Percentiles rank a stretch among this genome's conserved stretches.
Evolutionary conservation across 371 early-diverging fungal species (phyloP).

Genomic region (Syncephalastrum monosporum): DNA sequence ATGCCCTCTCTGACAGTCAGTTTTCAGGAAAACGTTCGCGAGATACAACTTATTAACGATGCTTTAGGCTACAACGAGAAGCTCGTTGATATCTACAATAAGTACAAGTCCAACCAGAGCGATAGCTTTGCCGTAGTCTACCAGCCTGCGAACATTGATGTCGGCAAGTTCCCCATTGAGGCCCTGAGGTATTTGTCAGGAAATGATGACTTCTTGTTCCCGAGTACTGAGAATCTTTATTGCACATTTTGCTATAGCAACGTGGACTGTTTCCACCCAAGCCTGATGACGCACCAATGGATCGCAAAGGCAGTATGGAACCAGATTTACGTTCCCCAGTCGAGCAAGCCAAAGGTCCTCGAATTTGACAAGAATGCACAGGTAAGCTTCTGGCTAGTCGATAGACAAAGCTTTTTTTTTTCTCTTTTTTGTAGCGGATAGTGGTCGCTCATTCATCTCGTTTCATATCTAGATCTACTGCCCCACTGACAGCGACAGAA

Average conservation of each 20-base stretch:
- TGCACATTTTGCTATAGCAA: conserved; percentile 6
- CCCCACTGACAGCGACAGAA: conserved; percentile 16
- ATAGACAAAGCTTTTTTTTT: too few relatives aligned
- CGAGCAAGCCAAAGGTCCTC: background rate
- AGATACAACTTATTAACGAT: background rate
- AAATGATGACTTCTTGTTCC: too few relatives aligned
- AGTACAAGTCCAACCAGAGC: conserved; percentile 10
- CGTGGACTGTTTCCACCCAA: conserved; percentile 20
- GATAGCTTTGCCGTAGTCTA: conserved; percentile 12
- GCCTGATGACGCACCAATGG: conserved; percentile 15
- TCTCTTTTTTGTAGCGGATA: too few relatives aligned
- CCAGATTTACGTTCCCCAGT: conserved; percentile 6
- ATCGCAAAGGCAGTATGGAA: conserved; percentile 21
- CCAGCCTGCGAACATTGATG: conserved; percentile 9
- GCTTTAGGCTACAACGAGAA: conserved; percentile 10
- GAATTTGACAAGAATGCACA: conserved; percentile 8
- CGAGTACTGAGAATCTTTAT: too few relatives aligned
- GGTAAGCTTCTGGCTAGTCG: background rate
- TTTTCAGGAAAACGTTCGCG: background rate
- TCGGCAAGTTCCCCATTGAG: conserved; percentile 12
- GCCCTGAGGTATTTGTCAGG: conserved; percentile 6
- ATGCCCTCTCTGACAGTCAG: conserved; percentile 8
- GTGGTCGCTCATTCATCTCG: background rate
- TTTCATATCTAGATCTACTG: conserved; percentile 14
- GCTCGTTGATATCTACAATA: conserved; percentile 9